Evolutionary conservation across 2,329 filamentous ascomycete species (phyloP).

Genomic region (Leptoxyphium fumago): DNA sequence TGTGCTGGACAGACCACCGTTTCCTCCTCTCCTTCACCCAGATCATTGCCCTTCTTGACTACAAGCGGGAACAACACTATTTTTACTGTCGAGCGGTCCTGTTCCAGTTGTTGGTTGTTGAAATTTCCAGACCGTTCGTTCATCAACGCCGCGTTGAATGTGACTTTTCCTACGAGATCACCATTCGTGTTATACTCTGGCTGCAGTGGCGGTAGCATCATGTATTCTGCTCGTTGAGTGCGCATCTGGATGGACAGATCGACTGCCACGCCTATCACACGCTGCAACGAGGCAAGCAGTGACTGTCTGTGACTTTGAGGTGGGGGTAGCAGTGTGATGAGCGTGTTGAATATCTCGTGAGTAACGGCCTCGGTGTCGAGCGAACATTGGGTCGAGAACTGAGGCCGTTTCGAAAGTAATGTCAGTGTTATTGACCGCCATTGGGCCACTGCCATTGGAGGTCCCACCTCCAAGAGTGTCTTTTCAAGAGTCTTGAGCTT

Average conservation of each 20-base stretch:
- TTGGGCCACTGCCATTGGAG: constrained; percentile 76
- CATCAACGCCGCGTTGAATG: constrained; percentile 90
- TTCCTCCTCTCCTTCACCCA: constrained; percentile 77
- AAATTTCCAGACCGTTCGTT: constrained; percentile 69
- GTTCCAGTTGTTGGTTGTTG: constrained; percentile 66
- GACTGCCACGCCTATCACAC: constrained; percentile 78
- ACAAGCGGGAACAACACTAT: constrained; percentile 92
- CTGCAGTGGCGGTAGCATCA: constrained; percentile 91
- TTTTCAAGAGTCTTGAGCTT: constrained; percentile 96
- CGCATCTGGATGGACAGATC: constrained; percentile 93
- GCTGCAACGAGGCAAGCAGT: constrained; percentile 69
- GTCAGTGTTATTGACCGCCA: constrained; percentile 95
- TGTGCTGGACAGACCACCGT: constrained; percentile 92
- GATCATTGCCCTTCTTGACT: constrained; percentile 87
- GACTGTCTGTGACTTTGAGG: constrained; percentile 66
- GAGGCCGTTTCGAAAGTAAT: constrained; percentile 62
- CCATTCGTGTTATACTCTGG: constrained; percentile 91
- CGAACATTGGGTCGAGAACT: constrained; percentile 70
- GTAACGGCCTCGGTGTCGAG: constrained; percentile 94
- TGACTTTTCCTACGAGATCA: constrained; percentile 72
- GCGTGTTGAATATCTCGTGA: constrained; percentile 71
- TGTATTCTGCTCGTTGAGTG: constrained; percentile 89
- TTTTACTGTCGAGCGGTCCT: constrained; percentile 62
- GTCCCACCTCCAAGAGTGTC: constrained; percentile 74
- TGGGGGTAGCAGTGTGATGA: constrained; percentile 74